phyloP scores from a whole-genome alignment of 2,329 filamentous ascomycete genomes.

The Phoma sp. region DNA sequence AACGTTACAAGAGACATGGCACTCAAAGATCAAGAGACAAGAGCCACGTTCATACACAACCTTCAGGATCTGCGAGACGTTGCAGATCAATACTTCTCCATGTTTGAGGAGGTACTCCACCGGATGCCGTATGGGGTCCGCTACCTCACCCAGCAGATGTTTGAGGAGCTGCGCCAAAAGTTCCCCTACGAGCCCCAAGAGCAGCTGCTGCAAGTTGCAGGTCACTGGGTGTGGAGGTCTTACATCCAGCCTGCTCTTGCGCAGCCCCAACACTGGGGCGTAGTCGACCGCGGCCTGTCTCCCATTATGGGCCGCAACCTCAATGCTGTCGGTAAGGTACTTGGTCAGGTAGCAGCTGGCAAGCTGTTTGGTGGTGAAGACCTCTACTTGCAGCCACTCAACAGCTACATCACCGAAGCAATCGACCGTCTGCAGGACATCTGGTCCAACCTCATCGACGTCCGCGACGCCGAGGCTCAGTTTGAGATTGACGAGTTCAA shows the following conservation, averaged over 20 bases:
- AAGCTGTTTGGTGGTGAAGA: conserved; percentile 92
- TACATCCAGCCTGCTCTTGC: conserved; percentile 89
- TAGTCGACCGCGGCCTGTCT: conserved; percentile 86
- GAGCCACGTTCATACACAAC: conserved; percentile 91
- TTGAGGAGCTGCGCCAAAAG: conserved; percentile 74
- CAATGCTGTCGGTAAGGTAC: conserved; percentile 86
- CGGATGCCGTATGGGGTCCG: conserved; percentile 93
- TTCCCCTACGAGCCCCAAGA: conserved; percentile 83
- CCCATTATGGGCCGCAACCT: conserved; percentile 94
- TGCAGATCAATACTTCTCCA: conserved; percentile 84
- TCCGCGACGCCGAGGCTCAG: conserved; percentile 84
- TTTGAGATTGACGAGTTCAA: conserved; percentile 99
- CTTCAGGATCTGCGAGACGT: conserved; percentile 93
- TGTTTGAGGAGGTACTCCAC: conserved; percentile 81
- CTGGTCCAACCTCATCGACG: conserved; percentile 77
- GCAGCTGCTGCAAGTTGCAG: conserved; percentile 80
- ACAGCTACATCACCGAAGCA: conserved; percentile 86
- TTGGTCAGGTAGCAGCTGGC: conserved; percentile 87
- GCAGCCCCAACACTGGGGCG: conserved; percentile 91
- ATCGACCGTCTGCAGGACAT: conserved; percentile 79
- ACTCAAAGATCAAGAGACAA: conserved; percentile 93
- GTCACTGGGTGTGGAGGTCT: conserved; percentile 91
- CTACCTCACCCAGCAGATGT: conserved; percentile 85
- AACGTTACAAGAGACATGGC: conserved; percentile 91
- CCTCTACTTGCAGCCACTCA: conserved; percentile 92